Conservation (phyloP, 495 filamentous ascomycete species). For the Hypoxylon subgilvum region DNA sequence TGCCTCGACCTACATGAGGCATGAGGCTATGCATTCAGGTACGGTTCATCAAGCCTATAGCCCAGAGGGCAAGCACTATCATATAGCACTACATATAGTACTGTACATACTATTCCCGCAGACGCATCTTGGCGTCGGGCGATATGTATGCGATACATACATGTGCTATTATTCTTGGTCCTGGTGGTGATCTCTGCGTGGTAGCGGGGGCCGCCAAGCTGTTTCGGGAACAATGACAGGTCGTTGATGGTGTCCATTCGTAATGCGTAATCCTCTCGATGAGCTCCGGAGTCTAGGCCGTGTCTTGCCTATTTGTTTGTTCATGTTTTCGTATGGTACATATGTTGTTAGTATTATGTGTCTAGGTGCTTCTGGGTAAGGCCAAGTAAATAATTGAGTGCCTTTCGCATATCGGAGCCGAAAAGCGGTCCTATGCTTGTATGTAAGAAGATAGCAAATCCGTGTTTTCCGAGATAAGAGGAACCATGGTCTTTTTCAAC, state of each 20-base stretch:
- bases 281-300: conserved; percentile 8
- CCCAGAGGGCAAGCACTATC: too few relatives aligned
- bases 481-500: too few relatives aligned
- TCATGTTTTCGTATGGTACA: not conserved
- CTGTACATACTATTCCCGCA: conserved; percentile 15
- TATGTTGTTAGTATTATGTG: not conserved
- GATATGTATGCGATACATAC: conserved; percentile 20
- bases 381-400: too few relatives aligned
- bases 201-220: conserved; percentile 26
- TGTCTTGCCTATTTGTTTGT: not conserved
- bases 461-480: not conserved
- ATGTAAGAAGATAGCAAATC: not conserved
- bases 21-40: conserved; percentile 14
- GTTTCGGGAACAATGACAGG: conserved; percentile 28
- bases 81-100: not conserved
- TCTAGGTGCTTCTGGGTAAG: too few relatives aligned
- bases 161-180: conserved; percentile 11
- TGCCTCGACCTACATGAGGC: not conserved
- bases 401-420: too few relatives aligned
- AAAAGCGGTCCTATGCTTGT: too few relatives aligned
- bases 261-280: conserved; percentile 31
- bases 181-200: conserved; percentile 33
- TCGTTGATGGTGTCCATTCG: conserved; percentile 26
- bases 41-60: too few relatives aligned
- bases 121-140: conserved; percentile 25